phyloP scores from a whole-genome alignment of 1,139 yeast species.

The Magnusiomyces starmeri region DNA sequence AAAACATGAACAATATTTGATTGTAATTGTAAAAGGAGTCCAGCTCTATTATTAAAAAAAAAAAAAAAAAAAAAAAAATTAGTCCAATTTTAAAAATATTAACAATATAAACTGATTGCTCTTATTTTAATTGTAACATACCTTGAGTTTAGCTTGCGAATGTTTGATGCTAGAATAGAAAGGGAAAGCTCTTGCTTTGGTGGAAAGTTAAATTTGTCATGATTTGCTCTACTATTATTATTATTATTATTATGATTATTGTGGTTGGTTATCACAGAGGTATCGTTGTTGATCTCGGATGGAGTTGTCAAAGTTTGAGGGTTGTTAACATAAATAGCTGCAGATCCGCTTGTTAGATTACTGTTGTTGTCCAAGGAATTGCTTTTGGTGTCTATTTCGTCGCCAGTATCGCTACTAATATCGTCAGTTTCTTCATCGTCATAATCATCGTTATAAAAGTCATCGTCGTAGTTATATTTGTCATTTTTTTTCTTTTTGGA shows the following conservation, averaged over 20 bases:
- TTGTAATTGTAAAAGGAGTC: constrained; percentile 9
- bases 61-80: background rate
- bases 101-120: background rate
- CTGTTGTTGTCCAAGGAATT: too few relatives aligned
- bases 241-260: background rate
- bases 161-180: constrained; percentile 14
- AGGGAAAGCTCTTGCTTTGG: constrained; percentile 13
- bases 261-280: background rate
- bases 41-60: constrained; percentile 3
- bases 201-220: too few relatives aligned
- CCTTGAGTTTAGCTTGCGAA: constrained; percentile 15
- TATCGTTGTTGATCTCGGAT: background rate
- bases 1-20: constrained; percentile 11
- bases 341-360: too few relatives aligned
- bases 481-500: background rate
- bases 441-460: background rate
- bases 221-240: background rate
- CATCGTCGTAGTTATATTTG: background rate
- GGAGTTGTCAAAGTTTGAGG: background rate
- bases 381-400: background rate
- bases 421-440: background rate
- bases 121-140: background rate
- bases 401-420: background rate
- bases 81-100: background rate
- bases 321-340: too few relatives aligned